Base-by-base conservation (phyloP, 2,329 filamentous ascomycete species). In the Colletotrichum lindemuthianum region DNA sequence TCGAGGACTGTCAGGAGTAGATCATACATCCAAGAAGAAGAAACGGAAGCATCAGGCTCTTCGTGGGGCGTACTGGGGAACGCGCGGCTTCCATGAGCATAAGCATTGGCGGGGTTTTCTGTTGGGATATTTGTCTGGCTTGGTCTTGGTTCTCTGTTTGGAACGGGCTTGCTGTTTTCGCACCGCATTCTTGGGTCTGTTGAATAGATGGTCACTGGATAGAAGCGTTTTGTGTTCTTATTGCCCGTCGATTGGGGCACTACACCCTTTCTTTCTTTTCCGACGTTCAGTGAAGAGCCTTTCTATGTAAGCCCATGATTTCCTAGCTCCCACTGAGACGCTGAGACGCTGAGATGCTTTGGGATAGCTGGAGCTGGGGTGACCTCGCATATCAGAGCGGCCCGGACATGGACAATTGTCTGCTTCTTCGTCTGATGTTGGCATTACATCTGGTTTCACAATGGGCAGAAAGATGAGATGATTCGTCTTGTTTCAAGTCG, bases 161-260 rank as follows among this genome's bases (percentile, higher is more conserved):
- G 24, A 50, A 39, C 34, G 39, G 24, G 32, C n/a, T n/a, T 24
- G 24, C 39, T n/a, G 13, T 13, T 39, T 56, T 61, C 51, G 58
- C 61, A 61, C 61, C 44, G 61, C 58, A 61, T 52, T 57, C 50
- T 24, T 9, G 39, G 57, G 50, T 61, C 51, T 50, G 40, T 51
- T 61, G 32, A 49, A 61, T 65, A 61, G 58, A 61, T 50, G 45
- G 61, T 39, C 55, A 50, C 57, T 56, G 58, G 61, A 61, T 65
- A 65, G 61, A 65, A 56, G 58, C 58, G 61, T 65, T 43, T 51
- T 56, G 56, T 50, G 61, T 60, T 52, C 13, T 65, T 39, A 51
- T 61, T 61, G 34, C 39, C 61, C 51, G 51, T 52, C 40, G 24
- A 8, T 47, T 4, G 6, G 13, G 8, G 4, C 40, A 5, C 24